These are phyloP conservation scores for Exophiala dermatitidis DNA, from an alignment of 2,329 filamentous ascomycete species.

Conservation along the genomic window DNA sequence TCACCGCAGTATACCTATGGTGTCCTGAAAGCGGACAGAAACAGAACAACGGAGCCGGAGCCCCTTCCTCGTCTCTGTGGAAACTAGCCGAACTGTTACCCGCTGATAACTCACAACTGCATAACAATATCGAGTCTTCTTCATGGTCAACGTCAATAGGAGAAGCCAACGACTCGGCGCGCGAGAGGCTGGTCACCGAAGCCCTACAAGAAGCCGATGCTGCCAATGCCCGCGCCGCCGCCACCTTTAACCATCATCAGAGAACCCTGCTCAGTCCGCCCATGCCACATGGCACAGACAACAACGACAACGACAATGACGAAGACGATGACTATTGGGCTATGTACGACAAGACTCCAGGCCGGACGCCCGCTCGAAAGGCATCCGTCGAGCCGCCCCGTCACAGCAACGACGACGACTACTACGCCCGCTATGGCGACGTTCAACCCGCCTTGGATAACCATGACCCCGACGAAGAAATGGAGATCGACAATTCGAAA, in stretches of 20 bases:
- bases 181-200: constrained; percentile 34
- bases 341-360: constrained; percentile 53
- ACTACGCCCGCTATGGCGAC: constrained; percentile 55
- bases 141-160: constrained; percentile 48
- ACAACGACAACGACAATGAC: constrained; percentile 40
- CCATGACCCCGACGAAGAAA: constrained; percentile 54
- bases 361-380: constrained; percentile 42
- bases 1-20: constrained; percentile 55
- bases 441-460: constrained; percentile 59
- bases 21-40: constrained; percentile 51
- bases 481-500: constrained; percentile 21
- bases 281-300: no score
- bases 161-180: constrained; percentile 47
- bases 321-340: constrained; percentile 58
- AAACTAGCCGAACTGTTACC: constrained; percentile 53
- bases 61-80: no score
- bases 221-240: constrained; percentile 19
- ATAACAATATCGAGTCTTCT: constrained; percentile 36
- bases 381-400: constrained; percentile 31
- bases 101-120: constrained; percentile 40
- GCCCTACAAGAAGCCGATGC: constrained; percentile 31
- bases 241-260: neutral
- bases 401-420: constrained; percentile 44
- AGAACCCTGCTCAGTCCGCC: constrained; percentile 6
- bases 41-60: constrained; percentile 48